Conservation (phyloP, 2,329 filamentous ascomycete species). For the Zymoseptoria brevis region DNA sequence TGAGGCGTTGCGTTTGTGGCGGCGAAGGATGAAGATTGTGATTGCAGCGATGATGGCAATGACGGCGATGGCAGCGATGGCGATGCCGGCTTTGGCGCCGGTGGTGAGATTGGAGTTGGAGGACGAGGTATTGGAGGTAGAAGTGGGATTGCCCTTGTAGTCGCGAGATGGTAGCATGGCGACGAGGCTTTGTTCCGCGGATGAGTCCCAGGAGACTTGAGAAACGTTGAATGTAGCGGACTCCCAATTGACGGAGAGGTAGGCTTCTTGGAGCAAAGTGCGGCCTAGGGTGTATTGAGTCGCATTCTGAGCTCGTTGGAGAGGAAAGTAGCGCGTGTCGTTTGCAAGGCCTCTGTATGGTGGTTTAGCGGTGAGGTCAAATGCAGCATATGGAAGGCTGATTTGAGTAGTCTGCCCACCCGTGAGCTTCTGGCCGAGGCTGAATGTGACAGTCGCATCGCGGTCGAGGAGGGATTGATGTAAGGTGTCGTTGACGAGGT, state of each 20-base stretch:
- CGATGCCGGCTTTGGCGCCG: constrained; percentile 39
- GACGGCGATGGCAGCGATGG: constrained; percentile 33
- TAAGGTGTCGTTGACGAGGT: constrained; percentile 52
- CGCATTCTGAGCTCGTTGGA: constrained; percentile 49
- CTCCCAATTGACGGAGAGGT: constrained; percentile 44
- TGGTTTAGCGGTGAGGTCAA: constrained; percentile 38
- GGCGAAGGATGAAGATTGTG: constrained; percentile 28
- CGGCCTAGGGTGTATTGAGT: constrained; percentile 56
- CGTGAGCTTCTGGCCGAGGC: constrained; percentile 30
- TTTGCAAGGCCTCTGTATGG: constrained; percentile 51
- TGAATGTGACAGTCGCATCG: constrained; percentile 40
- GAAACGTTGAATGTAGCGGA: constrained; percentile 40
- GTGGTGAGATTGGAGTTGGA: constrained; percentile 19
- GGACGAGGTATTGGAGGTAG: neutral
- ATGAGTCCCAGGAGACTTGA: constrained; percentile 27
- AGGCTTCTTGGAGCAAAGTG: constrained; percentile 62
- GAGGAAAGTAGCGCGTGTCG: constrained; percentile 58
- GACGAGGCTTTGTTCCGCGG: constrained; percentile 20
- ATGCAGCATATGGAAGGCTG: constrained; percentile 42
- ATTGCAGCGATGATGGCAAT: constrained; percentile 26
- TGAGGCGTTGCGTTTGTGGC: neutral
- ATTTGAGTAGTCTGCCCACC: constrained; percentile 36
- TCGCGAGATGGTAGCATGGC: constrained; percentile 17
- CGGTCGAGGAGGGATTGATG: constrained; percentile 44
- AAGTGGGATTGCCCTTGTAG: neutral